These are phyloP conservation scores for Brachypodium distachyon DNA, from an alignment of 202 grass and related monocot species.

Conservation along the genomic window DNA sequence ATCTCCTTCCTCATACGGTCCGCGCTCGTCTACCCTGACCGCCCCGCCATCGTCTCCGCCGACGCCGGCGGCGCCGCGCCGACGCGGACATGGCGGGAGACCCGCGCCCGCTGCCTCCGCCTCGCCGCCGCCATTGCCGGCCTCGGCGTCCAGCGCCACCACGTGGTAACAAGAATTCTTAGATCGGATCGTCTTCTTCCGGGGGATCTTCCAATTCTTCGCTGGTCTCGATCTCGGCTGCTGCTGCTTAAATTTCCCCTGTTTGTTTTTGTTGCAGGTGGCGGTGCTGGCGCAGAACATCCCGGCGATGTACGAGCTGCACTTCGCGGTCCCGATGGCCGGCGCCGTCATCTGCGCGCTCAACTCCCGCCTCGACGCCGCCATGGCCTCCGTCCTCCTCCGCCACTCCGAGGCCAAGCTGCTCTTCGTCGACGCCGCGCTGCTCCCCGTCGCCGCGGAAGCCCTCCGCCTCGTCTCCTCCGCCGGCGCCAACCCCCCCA, in stretches of 20 bases:
- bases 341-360: constrained; percentile 63
- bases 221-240: too few relatives aligned
- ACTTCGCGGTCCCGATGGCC: constrained; percentile 73
- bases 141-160: constrained; percentile 42
- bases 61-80: background rate
- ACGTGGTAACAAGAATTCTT: constrained; percentile 59
- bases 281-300: constrained; percentile 66
- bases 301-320: constrained; percentile 66
- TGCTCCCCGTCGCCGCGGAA: constrained; percentile 26
- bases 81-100: constrained; percentile 52
- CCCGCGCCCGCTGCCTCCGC: constrained; percentile 48
- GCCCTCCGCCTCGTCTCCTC: constrained; percentile 41
- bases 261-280: too few relatives aligned
- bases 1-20: constrained; percentile 64
- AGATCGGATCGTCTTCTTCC: background rate
- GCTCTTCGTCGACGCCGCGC: constrained; percentile 46
- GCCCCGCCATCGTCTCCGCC: constrained; percentile 30
- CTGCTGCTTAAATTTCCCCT: too few relatives aligned
- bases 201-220: background rate
- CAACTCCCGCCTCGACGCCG: constrained; percentile 63
- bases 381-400: constrained; percentile 49
- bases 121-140: constrained; percentile 56
- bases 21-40: constrained; percentile 49
- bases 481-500: constrained; percentile 17
- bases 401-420: constrained; percentile 73